phyloP scores from a whole-genome alignment of 345 rosid genomes.

The Fremontodendron californicum region DNA sequence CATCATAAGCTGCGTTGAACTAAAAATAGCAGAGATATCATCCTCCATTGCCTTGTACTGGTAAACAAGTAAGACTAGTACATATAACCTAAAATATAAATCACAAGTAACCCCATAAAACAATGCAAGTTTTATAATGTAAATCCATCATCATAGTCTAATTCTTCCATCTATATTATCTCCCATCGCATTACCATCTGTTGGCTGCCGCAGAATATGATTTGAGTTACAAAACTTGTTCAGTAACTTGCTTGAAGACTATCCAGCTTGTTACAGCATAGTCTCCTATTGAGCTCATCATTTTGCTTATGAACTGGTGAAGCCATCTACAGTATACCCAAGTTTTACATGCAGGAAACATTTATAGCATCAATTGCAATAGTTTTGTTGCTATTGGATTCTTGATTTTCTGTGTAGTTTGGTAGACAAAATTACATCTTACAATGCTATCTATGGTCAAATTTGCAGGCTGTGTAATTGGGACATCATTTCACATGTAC shows the following conservation, averaged over 20 bases:
- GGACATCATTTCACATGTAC: constrained; percentile 96
- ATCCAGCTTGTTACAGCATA: background rate
- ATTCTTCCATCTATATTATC: background rate
- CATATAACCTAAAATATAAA: background rate
- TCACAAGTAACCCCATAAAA: background rate
- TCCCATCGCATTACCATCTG: background rate
- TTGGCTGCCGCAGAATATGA: background rate
- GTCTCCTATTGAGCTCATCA: background rate
- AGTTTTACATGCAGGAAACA: background rate
- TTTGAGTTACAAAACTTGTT: background rate
- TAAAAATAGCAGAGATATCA: background rate
- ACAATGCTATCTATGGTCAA: constrained; percentile 9
- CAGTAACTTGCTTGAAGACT: background rate
- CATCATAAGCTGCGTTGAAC: background rate
- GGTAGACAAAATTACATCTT: background rate
- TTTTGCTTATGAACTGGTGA: background rate
- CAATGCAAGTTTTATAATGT: background rate
- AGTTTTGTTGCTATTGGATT: background rate
- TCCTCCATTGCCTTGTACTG: background rate
- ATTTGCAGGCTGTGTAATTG: constrained; percentile 80
- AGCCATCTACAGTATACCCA: background rate
- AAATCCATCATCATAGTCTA: background rate
- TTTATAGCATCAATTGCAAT: background rate
- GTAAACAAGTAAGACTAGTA: background rate
- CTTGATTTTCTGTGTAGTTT: background rate